phyloP scores from a whole-genome alignment of 495 filamentous ascomycete species.

The Annulohypoxylon nitens region DNA sequence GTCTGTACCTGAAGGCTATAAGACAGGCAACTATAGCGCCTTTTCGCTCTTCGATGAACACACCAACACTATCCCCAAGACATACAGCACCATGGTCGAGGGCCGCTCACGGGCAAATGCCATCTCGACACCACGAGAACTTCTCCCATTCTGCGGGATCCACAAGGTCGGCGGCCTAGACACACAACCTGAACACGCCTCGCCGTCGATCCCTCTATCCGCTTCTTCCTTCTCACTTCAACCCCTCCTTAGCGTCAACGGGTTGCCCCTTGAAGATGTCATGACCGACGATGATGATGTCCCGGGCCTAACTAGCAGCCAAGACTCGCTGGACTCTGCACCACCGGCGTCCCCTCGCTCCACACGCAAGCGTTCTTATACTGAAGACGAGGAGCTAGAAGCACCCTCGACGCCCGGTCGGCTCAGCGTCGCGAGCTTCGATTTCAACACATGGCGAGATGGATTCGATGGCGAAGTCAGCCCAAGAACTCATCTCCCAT shows the following conservation, averaged over 20 bases:
- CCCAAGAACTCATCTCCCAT: conserved; percentile 52
- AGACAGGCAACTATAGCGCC: conserved; percentile 70
- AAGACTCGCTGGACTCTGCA: conserved; percentile 54
- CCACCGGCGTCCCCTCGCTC: conserved; percentile 19
- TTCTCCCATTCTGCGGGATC: conserved; percentile 83
- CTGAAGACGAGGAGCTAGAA: conserved; percentile 50
- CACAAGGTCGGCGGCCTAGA: conserved; percentile 71
- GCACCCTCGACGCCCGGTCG: conserved; percentile 29
- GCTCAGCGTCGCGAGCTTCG: conserved; percentile 42
- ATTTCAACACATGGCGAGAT: conserved; percentile 23
- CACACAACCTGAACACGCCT: conserved; percentile 54
- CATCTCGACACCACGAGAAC: conserved; percentile 60
- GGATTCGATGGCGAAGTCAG: conserved; percentile 55
- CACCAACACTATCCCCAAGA: conserved; percentile 12
- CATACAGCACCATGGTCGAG: conserved; percentile 31
- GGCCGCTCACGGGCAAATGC: conserved; percentile 50
- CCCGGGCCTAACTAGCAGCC: conserved; percentile 56
- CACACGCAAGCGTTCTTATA: conserved; percentile 58
- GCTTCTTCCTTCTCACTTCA: conserved; percentile 18
- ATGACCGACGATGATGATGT: conserved; percentile 44
- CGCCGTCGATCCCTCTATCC: not conserved
- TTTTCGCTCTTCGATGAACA: conserved; percentile 61
- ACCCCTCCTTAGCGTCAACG: conserved; percentile 31
- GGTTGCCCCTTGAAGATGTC: conserved; percentile 20
- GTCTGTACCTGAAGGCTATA: conserved; percentile 91